Evolutionary conservation across 2,329 filamentous ascomycete genomes (phyloP).

Genomic region (Lithohypha guttulata): DNA sequence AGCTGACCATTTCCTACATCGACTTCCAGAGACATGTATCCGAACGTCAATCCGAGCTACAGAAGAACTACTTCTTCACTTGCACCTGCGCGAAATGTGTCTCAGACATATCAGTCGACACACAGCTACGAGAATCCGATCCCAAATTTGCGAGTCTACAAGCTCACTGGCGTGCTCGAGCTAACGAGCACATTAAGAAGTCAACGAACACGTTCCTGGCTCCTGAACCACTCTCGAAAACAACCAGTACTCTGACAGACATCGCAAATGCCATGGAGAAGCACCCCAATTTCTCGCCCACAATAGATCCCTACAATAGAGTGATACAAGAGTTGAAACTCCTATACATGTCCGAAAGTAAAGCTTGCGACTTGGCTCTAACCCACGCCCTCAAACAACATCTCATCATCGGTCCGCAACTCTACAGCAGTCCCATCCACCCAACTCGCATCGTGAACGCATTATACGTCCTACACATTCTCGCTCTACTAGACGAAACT

Average conservation of each 20-base stretch:
- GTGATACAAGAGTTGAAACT: conserved; percentile 6
- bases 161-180: conserved; percentile 1
- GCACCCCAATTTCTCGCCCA: not conserved
- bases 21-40: conserved; percentile 44
- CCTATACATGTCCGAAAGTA: not conserved
- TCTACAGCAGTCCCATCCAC: conserved; percentile 3
- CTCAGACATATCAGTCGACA: not conserved
- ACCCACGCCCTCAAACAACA: conserved; percentile 1
- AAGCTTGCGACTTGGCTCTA: not conserved
- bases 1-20: conserved; percentile 53
- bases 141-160: not conserved
- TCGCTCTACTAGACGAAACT: conserved; percentile 4
- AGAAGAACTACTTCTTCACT: conserved; percentile 46
- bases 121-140: not conserved
- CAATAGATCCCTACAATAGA: not conserved
- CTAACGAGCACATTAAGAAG: not conserved
- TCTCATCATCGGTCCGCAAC: not conserved
- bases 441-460: conserved; percentile 5
- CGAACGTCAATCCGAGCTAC: conserved; percentile 43
- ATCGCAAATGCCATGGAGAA: conserved; percentile 1
- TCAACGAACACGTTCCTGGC: not conserved
- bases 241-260: not conserved
- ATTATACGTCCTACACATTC: conserved; percentile 3
- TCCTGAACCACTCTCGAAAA: not conserved
- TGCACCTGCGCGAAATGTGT: conserved; percentile 46